A percentile compares a stretch with the other conserved stretches of the same genome.
Evolutionary conservation across 495 filamentous ascomycete species (phyloP).

Genomic region (Hypomontagnella monticulosa): DNA sequence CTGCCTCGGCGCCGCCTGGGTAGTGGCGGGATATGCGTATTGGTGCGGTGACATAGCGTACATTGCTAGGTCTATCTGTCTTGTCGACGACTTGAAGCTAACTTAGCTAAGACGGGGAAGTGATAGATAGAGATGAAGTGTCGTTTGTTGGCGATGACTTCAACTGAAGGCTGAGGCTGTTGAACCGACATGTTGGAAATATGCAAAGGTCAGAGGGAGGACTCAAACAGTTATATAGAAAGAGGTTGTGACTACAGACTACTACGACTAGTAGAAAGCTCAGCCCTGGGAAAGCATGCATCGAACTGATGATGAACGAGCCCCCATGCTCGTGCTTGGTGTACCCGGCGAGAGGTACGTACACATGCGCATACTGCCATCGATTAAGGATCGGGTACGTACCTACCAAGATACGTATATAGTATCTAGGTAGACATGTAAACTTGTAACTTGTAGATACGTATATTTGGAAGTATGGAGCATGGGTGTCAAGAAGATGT

Average conservation of each 20-base stretch:
- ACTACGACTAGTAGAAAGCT: neutral
- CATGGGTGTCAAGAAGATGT: constrained; percentile 27
- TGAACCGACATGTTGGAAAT: constrained; percentile 40
- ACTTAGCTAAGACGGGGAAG: constrained; percentile 10
- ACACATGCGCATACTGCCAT: neutral
- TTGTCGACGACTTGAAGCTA: constrained; percentile 5
- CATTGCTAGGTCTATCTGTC: constrained; percentile 42
- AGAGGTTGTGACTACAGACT: constrained; percentile 26
- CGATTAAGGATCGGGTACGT: too few species aligned
- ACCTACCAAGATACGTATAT: neutral
- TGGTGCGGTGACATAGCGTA: constrained; percentile 57
- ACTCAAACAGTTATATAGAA: constrained; percentile 42
- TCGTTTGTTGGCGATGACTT: constrained; percentile 20
- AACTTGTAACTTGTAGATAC: constrained; percentile 19
- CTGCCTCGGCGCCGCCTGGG: constrained; percentile 61
- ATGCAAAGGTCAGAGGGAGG: constrained; percentile 34
- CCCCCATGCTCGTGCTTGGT: constrained; percentile 7
- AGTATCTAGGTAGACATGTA: constrained; percentile 23
- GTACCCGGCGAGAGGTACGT: neutral
- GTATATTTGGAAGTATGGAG: constrained; percentile 8
- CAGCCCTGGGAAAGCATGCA: too few species aligned
- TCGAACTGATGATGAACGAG: neutral
- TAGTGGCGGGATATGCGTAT: constrained; percentile 53
- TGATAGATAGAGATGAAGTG: neutral
- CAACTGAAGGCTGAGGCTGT: constrained; percentile 24